Evolutionary conservation across 1,284 basidiomycete genomes (phyloP), one percentile per base, ranked within the genome.

Genomic region (Trametes polyzona): DNA sequence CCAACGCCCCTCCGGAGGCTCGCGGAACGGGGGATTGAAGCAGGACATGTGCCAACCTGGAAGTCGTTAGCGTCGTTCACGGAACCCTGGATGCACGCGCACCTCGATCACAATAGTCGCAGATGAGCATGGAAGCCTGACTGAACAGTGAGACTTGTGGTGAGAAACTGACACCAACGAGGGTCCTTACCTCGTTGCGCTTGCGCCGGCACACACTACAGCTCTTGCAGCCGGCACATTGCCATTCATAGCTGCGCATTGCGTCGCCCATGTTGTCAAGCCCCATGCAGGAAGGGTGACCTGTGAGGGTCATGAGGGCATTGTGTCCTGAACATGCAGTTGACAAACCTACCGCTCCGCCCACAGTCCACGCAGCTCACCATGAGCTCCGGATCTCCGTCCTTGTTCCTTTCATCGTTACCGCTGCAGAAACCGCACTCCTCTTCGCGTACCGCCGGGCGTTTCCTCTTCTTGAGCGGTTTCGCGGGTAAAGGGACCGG

Each of bases 51-150:
- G 96, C 92, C 93, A 98, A 33, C 93, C 90, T 90, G 60, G 40
- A 48, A 47, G 9, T 23, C 21, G 46, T 65, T 30, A 64, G 60
- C 48, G 58, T 62, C 56, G 44, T 50, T 43, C 57, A 54, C 49
- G 55, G 14, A 44, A 33, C 32, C 32, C 21, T 44, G 40, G 63
- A 39, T 55, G 57, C 60, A 55, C 24, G 69, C 74, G 40, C 70
- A 83, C 92, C 95, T 78, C 95, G 82, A 78, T 99, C 96, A 72
- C 96, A 99, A 48, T 81, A 84, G 77, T 98, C 96, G 73, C 96
- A 99, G 66, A 98, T 92, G 61, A 98, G 75, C 66, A 98, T 88
- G 55, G 85, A 82, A 54, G 82, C 86, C 93, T 96, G 71, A 39
- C 49, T 51, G 24, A 67, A 60, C 33, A 65, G 63, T 50, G 36